Evolutionary conservation across 176 grass and related monocot species (phyloP), one percentile per base, ranked within the genome.

Genomic region (Thalia dealbata): DNA sequence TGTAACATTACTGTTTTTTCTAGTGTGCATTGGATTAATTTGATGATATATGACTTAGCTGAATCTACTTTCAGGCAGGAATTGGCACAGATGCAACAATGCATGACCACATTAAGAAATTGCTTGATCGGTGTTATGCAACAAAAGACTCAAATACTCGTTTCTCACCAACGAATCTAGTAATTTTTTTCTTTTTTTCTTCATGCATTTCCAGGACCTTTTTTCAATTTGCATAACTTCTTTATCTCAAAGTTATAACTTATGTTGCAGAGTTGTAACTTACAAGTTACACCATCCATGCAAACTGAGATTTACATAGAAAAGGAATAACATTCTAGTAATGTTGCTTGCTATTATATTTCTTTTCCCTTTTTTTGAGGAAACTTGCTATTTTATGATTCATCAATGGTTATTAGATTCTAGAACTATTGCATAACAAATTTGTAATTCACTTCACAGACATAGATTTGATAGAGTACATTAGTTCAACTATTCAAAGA

Each of bases 41-140:
- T 64, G 32, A 67, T 67, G 19, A 63, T 32, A 65, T 81, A 79
- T 77, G 44, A 67, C 43, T 26, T 76, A 42, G 73, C 50, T 71
- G 50, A 32, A 80, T 77, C 70, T 83, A 64, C 85, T 83, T 85
- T 66, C 75, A 97, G 93, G 87, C 93, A 78, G 93, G 93, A 88
- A 97, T 97, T 75, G 93, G 93, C 66, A 97, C 93, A 52, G 93
- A 97, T 78, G 93, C 93, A 61, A 97, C 93, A 58, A 97, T 97
- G 93, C 93, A 97, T 81, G 93, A 97, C 58, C 89, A 97, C 79
- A 97, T 97, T 70, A 97, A 97, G 59, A 97, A 97, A 87, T 83
- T 88, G 64, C 82, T 97, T 86, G 93, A 97, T 78, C 80, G 93
- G 76, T 92, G 52, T 54, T 97, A 97, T 84, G 93, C 82, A 32